Percentiles rank a stretch among this genome's conserved stretches.
These are phyloP conservation scores for Gardenia jasminoides DNA, from an alignment of 257 asterid species.

Conservation along the genomic window DNA sequence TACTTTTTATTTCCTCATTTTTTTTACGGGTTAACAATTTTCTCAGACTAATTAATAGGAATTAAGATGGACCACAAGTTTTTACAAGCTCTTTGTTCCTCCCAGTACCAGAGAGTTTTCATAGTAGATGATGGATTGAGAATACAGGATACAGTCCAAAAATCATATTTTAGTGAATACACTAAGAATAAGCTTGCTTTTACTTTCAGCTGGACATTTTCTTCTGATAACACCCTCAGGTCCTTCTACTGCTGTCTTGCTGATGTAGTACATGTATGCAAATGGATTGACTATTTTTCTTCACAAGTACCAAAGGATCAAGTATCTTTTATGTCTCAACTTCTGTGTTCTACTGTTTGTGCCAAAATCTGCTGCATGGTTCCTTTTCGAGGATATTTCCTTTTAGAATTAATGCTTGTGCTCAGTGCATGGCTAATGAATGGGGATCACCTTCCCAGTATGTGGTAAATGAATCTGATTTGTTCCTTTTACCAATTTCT, in stretches of 20 bases:
- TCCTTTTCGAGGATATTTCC: neutral
- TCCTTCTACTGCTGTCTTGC: neutral
- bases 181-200: neutral
- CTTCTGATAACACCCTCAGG: neutral
- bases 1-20: neutral
- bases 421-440: neutral
- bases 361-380: neutral
- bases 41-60: neutral
- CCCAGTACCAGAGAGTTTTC: neutral
- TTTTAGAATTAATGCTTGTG: neutral
- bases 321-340: neutral
- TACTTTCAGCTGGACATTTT: neutral
- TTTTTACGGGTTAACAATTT: neutral
- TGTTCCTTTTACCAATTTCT: conserved; percentile 2
- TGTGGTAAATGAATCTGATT: neutral
- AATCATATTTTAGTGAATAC: neutral
- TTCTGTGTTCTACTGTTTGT: neutral
- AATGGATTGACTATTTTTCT: neutral
- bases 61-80: neutral
- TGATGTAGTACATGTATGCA: neutral
- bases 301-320: neutral
- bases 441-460: neutral
- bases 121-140: neutral
- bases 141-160: neutral
- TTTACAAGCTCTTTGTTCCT: neutral